Base-by-base conservation (phyloP, 768 basidiomycete genomes). In the Flagelloscypha sp. region DNA sequence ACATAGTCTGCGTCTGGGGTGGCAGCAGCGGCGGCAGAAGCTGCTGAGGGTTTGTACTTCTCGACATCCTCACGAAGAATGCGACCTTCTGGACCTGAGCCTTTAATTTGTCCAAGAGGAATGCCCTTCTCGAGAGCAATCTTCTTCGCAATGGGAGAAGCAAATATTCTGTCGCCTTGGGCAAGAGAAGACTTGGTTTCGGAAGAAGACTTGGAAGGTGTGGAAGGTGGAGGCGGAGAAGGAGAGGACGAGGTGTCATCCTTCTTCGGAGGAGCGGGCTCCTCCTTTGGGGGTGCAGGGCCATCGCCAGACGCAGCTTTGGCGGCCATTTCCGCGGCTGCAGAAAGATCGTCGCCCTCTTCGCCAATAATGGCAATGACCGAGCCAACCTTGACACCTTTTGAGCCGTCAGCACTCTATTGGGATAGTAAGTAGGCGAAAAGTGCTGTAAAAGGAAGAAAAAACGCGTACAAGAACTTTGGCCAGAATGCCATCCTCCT, bases 1-100 rank as follows among this genome's bases (percentile, higher is more conserved):
- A 75, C 70, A 60, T 93, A 98, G 47, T 90, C 84, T n/a, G 77
- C 57, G 19, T 73, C 44, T 6, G 66, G 56, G 38, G 71, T 66
- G 16, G 68, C 55, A 27, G 68, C 53, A 20, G 72, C 43, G 22
- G 68, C 50, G 17, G 70, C 49, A 7, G 72, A 50, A 22, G 70
- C 54, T 15, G 70, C 51, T 3, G 68, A 55, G 7, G 75, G 60
- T 62, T 84, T 81, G 69, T 80, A 97, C 49, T 77, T 84, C 62
- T 98, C 93, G 20, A 99, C 82, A 54, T 99, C 95, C 48, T 82
- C 84, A 44, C 90, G 87, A 53, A 93, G 68, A 61, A 99, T 95
- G 35, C 95, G 81, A 29, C 95, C 95, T 30, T 82, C 72, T 13
- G 95, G 95, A 35, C 95, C 95, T 32, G 88, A 74, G 21, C 95